Percentiles rank a stretch among this genome's conserved stretches.
These are phyloP conservation scores for Candida tibetensis DNA, from an alignment of 805 yeast species.

Conservation along the genomic window DNA sequence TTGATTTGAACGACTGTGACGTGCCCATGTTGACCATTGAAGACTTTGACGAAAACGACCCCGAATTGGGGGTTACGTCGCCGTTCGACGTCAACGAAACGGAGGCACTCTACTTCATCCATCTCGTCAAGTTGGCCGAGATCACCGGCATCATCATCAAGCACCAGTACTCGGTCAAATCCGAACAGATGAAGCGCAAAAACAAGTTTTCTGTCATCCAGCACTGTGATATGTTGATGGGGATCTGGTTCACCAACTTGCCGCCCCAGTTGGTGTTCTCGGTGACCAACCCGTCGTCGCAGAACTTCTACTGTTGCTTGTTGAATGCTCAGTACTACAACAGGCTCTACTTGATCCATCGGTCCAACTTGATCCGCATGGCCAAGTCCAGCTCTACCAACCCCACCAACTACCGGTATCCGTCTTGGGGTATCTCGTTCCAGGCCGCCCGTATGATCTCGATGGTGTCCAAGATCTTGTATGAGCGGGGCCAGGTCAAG, in stretches of 20 bases:
- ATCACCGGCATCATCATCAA: conserved; percentile 66
- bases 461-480: conserved; percentile 54
- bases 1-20: conserved; percentile 71
- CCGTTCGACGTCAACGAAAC: conserved; percentile 46
- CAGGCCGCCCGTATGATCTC: conserved; percentile 78
- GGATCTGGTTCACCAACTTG: conserved; percentile 67
- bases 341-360: conserved; percentile 65
- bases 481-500: conserved; percentile 46
- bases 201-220: conserved; percentile 46
- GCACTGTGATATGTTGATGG: conserved; percentile 75
- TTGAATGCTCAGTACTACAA: conserved; percentile 71
- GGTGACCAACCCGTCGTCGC: conserved; percentile 52
- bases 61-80: conserved; percentile 31
- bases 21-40: conserved; percentile 67
- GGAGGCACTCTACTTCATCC: conserved; percentile 58
- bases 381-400: conserved; percentile 39
- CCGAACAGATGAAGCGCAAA: conserved; percentile 51
- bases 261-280: conserved; percentile 63
- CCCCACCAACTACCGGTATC: conserved; percentile 49
- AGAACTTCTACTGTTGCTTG: conserved; percentile 55
- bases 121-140: conserved; percentile 63
- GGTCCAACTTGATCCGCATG: conserved; percentile 60
- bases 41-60: conserved; percentile 58
- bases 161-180: conserved; percentile 69
- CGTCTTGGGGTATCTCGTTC: conserved; percentile 79